Base-by-base conservation (phyloP, 2,329 filamentous ascomycete genomes). In the Neonectria sp. region DNA sequence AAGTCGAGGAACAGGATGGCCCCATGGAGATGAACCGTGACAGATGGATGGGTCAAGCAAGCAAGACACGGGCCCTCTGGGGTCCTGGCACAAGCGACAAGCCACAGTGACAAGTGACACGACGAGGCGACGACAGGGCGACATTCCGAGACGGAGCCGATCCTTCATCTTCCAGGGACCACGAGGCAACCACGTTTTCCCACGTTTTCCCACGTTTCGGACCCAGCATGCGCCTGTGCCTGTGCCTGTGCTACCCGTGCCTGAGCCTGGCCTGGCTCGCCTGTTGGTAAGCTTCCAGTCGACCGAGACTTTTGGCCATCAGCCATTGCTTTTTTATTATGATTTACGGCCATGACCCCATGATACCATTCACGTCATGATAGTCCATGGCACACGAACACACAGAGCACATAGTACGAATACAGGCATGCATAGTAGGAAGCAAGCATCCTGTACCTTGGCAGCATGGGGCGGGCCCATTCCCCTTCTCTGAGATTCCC, bases 181-280 rank as follows among this genome's bases (percentile, higher is more conserved):
- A 68, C 65, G 61, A 68, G 65, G 65, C 46, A 33, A 57, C 65
- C 65, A 68, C 61, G 65, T 65, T 65, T 66, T 65, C 53, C 58
- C 58, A 48, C 57, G 46, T 58, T 58, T 53, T 64, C 7, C 45
- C 51, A 49, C 40, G 60, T 49, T 51, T 49, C 29, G 49, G 59
- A 21, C 49, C 59, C 49, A 46, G 59, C 37, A 46, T 35, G 25
- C 27, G 21, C 21, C 21, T 21, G 21, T 21, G 21, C 21, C 21
- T 21, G 21, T 21, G 21, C 21, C 21, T 21, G 21, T 21, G 21
- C 21, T 1, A 21, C 21, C 21, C 21, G 21, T 21, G 21, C 21
- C 21, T 21, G 21, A 37, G 11, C 31, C 46, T 49, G 46, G 11
- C 46, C 46, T 6, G 15, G 24, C 49, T 52, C 17, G 43, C 29